phyloP scores from a whole-genome alignment of 2,329 filamentous ascomycete species.

The Hymenoscyphus repandus region DNA sequence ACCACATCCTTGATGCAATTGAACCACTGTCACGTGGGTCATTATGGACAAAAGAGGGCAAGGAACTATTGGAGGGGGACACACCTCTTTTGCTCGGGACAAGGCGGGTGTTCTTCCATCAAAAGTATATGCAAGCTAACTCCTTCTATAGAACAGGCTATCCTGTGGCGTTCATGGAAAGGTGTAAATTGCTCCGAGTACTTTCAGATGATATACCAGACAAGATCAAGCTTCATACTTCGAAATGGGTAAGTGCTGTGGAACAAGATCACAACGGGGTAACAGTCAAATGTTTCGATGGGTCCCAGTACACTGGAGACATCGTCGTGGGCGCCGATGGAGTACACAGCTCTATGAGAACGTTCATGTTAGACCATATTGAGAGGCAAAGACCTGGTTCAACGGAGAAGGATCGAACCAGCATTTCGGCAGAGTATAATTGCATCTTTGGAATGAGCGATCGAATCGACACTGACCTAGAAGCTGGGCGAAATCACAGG shows the following conservation, averaged over 20 bases:
- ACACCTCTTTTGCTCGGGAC: constrained; percentile 1
- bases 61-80: too few species aligned
- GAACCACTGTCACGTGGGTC: too few species aligned
- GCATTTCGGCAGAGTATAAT: neutral
- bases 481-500: neutral
- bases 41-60: too few species aligned
- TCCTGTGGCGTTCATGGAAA: constrained; percentile 8
- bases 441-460: constrained; percentile 1
- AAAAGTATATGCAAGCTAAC: too few species aligned
- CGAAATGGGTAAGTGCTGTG: constrained; percentile 17
- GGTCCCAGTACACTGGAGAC: constrained; percentile 17
- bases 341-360: constrained; percentile 20
- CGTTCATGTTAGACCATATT: constrained; percentile 11
- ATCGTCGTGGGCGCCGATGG: constrained; percentile 27
- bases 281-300: constrained; percentile 19
- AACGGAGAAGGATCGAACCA: neutral
- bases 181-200: constrained; percentile 13
- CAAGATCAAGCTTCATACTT: constrained; percentile 21
- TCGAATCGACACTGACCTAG: neutral
- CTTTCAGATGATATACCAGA: constrained; percentile 15
- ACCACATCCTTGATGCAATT: constrained; percentile 11
- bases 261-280: constrained; percentile 11
- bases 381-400: neutral
- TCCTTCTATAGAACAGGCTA: constrained; percentile 19
- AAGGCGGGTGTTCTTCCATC: neutral